Conservation (phyloP, 495 filamentous ascomycete species). For the Xylaria telfairii region DNA sequence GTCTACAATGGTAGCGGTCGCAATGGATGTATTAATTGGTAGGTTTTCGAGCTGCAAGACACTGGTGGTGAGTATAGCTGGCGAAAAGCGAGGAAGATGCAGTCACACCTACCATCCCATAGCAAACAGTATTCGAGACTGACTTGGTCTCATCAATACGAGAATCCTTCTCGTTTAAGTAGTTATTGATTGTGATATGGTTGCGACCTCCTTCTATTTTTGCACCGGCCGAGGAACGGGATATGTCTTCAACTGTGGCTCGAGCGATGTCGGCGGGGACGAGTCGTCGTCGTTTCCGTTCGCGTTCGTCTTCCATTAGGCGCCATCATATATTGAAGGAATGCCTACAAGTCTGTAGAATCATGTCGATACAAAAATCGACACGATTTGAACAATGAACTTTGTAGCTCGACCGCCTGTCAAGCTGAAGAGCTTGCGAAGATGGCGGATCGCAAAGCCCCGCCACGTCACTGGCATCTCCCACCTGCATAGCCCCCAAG, state of each 20-base stretch:
- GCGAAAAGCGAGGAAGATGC: not conserved
- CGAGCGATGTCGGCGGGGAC: not conserved
- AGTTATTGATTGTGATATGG: not conserved
- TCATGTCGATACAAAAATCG: too few species aligned
- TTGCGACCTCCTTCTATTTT: not conserved
- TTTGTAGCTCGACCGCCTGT: not conserved
- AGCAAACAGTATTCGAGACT: not conserved
- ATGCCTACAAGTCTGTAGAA: not conserved
- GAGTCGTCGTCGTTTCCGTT: not conserved
- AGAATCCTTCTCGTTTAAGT: not conserved
- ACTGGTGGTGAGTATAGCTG: not conserved
- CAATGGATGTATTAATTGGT: not conserved
- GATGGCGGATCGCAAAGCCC: slow-evolving; percentile 33
- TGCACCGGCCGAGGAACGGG: not conserved
- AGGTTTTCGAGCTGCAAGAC: not conserved
- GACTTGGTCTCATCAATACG: not conserved
- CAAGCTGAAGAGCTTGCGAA: not conserved
- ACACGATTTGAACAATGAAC: too few species aligned
- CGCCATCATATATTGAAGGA: not conserved
- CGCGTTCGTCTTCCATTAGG: not conserved
- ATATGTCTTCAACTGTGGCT: not conserved
- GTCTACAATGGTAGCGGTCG: not conserved
- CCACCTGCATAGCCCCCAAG: slow-evolving; percentile 30
- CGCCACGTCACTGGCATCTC: slow-evolving; percentile 31
- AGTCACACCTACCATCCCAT: not conserved